A percentile compares a stretch with the other conserved stretches of the same genome.
These are phyloP conservation scores for Malassezia psittaci DNA, from an alignment of 1,284 basidiomycete species.

Conservation along the genomic window DNA sequence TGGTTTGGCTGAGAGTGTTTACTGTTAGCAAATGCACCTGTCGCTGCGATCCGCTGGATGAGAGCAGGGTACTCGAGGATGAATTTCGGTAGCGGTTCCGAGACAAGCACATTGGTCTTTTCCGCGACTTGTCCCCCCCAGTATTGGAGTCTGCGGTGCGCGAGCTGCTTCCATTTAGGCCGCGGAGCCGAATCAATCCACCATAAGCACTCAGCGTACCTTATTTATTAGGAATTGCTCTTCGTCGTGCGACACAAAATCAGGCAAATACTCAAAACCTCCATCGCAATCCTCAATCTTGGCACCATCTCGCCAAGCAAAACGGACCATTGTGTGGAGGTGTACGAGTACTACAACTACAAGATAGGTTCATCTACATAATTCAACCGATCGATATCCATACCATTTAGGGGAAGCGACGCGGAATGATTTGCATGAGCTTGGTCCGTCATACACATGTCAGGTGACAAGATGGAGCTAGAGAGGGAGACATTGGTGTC, in stretches of 20 bases:
- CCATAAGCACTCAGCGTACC: slow-evolving; percentile 49
- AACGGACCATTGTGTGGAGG: not conserved
- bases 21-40: slow-evolving; percentile 57
- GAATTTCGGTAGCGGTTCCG: slow-evolving; percentile 59
- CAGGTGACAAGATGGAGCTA: not conserved
- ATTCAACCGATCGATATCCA: slow-evolving; percentile 14
- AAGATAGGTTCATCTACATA: not conserved
- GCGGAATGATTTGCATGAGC: not conserved
- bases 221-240: slow-evolving; percentile 67
- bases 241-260: slow-evolving; percentile 67
- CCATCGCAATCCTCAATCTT: not conserved
- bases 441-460: not conserved
- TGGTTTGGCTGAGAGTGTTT: slow-evolving; percentile 67
- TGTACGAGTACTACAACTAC: not conserved
- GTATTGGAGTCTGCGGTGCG: slow-evolving; percentile 55
- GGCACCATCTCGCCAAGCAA: not conserved
- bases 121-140: slow-evolving; percentile 58
- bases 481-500: not conserved
- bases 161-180: slow-evolving; percentile 72
- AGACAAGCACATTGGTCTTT: slow-evolving; percentile 56
- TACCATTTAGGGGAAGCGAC: not conserved
- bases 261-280: slow-evolving; percentile 54
- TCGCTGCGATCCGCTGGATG: slow-evolving; percentile 57
- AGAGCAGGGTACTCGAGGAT: slow-evolving; percentile 60
- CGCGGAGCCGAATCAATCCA: slow-evolving; percentile 67